phyloP scores from a whole-genome alignment of 2,329 filamentous ascomycete species.

The Hymenoscyphus albidus region DNA sequence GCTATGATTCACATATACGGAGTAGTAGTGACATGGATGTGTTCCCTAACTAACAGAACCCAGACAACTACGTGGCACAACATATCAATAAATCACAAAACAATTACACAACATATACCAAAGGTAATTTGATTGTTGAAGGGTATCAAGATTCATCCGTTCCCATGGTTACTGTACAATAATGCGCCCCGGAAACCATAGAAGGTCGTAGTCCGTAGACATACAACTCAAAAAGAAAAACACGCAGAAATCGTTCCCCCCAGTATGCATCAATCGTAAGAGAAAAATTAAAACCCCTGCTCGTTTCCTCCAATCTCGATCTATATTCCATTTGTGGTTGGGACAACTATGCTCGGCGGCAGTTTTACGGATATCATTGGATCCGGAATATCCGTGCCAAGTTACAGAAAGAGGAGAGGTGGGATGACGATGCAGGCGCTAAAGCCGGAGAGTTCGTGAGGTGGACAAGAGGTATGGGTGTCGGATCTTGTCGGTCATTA shows the following conservation, averaged over 20 bases:
- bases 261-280: not conserved
- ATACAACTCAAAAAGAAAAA: slow-evolving; percentile 19
- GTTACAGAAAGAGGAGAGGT: slow-evolving; percentile 3
- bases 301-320: not conserved
- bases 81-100: not conserved
- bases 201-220: slow-evolving; percentile 25
- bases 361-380: not conserved
- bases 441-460: slow-evolving; percentile 16
- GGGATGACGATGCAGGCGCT: slow-evolving; percentile 15
- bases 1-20: not conserved
- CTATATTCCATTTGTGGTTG: not conserved
- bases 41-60: not conserved
- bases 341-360: not conserved
- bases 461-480: slow-evolving; percentile 16
- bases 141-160: slow-evolving; percentile 15
- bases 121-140: not conserved
- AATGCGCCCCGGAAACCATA: slow-evolving; percentile 8
- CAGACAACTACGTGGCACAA: not conserved
- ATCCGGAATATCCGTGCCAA: slow-evolving; percentile 24
- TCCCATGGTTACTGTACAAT: slow-evolving; percentile 15
- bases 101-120: not conserved
- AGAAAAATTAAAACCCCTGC: not conserved
- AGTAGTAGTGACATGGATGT: not conserved
- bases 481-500: slow-evolving; percentile 16
- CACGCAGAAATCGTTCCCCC: slow-evolving; percentile 7